Percentiles rank a stretch among this genome's conserved stretches.
Evolutionary conservation across 495 filamentous ascomycete genomes (phyloP).

Genomic region (Penicillium waksmanii): DNA sequence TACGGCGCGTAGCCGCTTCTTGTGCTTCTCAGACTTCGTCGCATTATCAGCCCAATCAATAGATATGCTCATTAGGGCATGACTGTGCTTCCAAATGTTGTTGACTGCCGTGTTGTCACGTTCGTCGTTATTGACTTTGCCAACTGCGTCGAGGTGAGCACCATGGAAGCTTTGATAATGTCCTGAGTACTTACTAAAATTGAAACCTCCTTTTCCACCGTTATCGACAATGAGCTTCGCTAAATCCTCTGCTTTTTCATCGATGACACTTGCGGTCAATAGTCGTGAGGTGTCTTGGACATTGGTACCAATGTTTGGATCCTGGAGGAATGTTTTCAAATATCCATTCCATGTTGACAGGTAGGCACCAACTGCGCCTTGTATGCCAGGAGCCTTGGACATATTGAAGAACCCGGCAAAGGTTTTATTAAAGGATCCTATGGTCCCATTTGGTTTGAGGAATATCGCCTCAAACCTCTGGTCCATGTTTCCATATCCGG

Average conservation of each 20-base stretch:
- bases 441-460: background rate
- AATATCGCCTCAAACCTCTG: background rate
- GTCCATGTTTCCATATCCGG: background rate
- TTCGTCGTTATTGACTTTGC: background rate
- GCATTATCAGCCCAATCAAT: conserved; percentile 3
- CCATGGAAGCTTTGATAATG: background rate
- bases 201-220: background rate
- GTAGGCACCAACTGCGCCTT: background rate
- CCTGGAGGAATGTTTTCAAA: background rate
- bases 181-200: background rate
- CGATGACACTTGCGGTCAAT: background rate
- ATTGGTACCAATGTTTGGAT: background rate
- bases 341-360: background rate
- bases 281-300: conserved; percentile 2
- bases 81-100: background rate
- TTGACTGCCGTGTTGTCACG: background rate
- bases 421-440: background rate
- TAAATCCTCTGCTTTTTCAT: background rate
- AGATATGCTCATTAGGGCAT: background rate
- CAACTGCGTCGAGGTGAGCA: background rate
- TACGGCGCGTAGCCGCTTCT: background rate
- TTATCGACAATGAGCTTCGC: background rate
- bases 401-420: background rate
- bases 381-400: background rate
- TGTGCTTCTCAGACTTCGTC: background rate